Evolutionary conservation across 2,329 filamentous ascomycete genomes (phyloP).

Genomic region (Coleophoma eucalyptorum): DNA sequence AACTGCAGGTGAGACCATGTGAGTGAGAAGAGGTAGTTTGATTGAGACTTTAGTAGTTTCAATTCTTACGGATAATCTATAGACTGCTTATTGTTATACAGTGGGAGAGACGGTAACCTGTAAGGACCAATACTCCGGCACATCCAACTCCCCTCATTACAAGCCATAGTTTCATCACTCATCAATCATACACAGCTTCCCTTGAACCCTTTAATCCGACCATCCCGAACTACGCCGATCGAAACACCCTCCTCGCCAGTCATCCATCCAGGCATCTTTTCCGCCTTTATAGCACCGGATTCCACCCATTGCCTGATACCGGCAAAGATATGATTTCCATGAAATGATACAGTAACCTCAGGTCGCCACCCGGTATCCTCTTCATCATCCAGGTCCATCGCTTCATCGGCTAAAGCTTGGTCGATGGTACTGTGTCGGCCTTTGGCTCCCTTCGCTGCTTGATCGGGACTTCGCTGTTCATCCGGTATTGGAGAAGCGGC

Average conservation of each 20-base stretch:
- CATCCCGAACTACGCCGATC: slow-evolving; percentile 63
- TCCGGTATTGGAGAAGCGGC: slow-evolving; percentile 10
- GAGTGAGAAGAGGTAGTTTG: too few species aligned
- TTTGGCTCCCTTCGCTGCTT: slow-evolving; percentile 23
- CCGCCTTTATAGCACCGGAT: slow-evolving; percentile 68
- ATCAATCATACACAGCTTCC: slow-evolving; percentile 45
- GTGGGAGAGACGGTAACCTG: too few species aligned
- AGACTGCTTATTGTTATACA: too few species aligned
- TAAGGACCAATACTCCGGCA: too few species aligned
- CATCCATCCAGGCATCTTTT: slow-evolving; percentile 85
- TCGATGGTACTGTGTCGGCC: slow-evolving; percentile 21
- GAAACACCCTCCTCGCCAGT: slow-evolving; percentile 83
- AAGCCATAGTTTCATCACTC: too few species aligned
- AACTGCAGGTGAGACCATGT: too few species aligned
- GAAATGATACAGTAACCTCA: slow-evolving; percentile 62
- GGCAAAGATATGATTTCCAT: slow-evolving; percentile 75
- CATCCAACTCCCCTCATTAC: too few species aligned
- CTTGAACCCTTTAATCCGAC: slow-evolving; percentile 57
- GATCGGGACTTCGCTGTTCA: slow-evolving; percentile 21
- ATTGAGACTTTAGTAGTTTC: too few species aligned
- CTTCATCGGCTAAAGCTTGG: slow-evolving; percentile 22
- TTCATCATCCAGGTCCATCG: slow-evolving; percentile 22
- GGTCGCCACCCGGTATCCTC: slow-evolving; percentile 46
- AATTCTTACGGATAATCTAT: too few species aligned
- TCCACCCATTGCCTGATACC: slow-evolving; percentile 78